These are phyloP conservation scores for Aurifilum marmelostoma DNA, from an alignment of 2,329 filamentous ascomycete genomes.

Conservation along the genomic window DNA sequence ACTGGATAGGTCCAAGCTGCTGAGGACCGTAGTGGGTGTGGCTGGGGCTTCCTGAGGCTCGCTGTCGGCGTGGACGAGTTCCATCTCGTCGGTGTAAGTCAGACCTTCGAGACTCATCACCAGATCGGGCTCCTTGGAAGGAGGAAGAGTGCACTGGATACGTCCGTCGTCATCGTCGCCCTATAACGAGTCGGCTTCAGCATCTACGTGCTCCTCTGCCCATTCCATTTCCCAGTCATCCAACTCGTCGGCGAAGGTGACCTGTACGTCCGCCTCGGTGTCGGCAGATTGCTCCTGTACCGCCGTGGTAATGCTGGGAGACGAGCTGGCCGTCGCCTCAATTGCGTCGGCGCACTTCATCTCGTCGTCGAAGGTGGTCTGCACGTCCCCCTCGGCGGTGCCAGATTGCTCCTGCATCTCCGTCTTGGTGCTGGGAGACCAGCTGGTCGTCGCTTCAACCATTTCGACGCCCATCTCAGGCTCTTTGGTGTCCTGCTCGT, in stretches of 20 bases:
- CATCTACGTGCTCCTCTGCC: not conserved
- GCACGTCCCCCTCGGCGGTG: no score
- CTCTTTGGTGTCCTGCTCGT: not conserved
- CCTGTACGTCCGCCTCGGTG: not conserved
- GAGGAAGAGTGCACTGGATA: not conserved
- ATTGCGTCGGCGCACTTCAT: not conserved
- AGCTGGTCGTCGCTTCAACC: not conserved
- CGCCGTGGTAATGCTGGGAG: no score
- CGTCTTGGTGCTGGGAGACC: not conserved
- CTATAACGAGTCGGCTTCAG: not conserved
- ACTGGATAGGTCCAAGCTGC: not conserved
- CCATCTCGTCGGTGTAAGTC: not conserved
- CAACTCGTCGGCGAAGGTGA: not conserved
- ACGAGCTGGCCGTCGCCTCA: not conserved
- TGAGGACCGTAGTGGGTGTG: not conserved
- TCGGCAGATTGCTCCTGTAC: not conserved
- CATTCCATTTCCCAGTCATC: not conserved
- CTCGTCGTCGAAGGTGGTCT: no score
- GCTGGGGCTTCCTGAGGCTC: not conserved
- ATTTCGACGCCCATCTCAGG: not conserved
- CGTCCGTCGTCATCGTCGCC: not conserved
- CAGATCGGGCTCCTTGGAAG: not conserved
- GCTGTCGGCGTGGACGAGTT: not conserved
- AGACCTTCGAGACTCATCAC: not conserved
- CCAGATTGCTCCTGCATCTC: no score